phyloP scores from a whole-genome alignment of 148 eudicot genomes.

The Talinum fruticosum region DNA sequence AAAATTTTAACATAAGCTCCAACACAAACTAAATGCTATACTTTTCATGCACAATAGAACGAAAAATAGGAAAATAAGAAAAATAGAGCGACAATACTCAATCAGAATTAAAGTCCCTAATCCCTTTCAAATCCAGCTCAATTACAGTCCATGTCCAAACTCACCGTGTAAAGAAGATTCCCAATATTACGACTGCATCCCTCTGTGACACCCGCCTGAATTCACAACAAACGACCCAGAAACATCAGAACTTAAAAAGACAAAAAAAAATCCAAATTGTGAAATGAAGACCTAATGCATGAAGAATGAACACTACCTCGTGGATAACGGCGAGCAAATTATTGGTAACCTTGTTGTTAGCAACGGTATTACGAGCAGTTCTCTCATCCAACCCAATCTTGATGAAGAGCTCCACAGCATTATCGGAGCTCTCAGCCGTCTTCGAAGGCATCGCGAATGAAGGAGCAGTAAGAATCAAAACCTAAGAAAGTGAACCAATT shows the following conservation, averaged over 20 bases:
- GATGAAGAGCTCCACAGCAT: slow-evolving; percentile 54
- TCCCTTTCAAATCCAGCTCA: neutral
- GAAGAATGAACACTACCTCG: slow-evolving; percentile 43
- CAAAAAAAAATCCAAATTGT: neutral
- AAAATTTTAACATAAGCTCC: too few species aligned
- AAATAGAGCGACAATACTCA: neutral
- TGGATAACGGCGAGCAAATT: slow-evolving; percentile 77
- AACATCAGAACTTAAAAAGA: neutral
- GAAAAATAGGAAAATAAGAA: neutral
- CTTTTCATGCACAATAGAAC: neutral
- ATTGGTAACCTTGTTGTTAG: slow-evolving; percentile 79
- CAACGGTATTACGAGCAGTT: slow-evolving; percentile 71
- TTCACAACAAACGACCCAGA: neutral
- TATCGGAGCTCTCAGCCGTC: slow-evolving; percentile 22
- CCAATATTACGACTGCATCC: slow-evolving; percentile 78
- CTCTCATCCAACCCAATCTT: slow-evolving; percentile 71
- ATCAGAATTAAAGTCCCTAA: neutral
- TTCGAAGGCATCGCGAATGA: slow-evolving; percentile 27
- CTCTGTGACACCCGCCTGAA: slow-evolving; percentile 73
- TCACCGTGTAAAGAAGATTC: slow-evolving; percentile 78
- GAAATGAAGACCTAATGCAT: neutral
- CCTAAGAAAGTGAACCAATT: neutral
- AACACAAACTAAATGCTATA: neutral
- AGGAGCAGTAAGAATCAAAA: neutral
- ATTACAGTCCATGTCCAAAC: neutral